Conservation (phyloP, 768 basidiomycete genomes). For the Xanthoconium purpureum region DNA sequence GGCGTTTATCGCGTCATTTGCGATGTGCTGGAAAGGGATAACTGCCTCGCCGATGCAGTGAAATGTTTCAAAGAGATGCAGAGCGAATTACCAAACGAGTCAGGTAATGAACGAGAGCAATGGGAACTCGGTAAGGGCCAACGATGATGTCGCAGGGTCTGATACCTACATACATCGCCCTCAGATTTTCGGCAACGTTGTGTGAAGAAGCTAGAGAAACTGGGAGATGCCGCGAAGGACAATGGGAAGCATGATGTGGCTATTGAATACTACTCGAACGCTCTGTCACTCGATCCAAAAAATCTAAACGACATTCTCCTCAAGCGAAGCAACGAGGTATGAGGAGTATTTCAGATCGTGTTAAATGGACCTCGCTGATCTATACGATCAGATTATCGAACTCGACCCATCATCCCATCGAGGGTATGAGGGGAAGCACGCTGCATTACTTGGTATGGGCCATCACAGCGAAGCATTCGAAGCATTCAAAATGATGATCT, state of each 20-base stretch:
- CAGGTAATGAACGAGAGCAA: background rate
- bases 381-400: background rate
- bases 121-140: background rate
- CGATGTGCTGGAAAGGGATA: background rate
- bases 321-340: background rate
- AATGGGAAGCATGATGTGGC: background rate
- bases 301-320: background rate
- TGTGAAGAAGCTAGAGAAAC: background rate
- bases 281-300: background rate
- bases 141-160: no score
- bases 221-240: background rate
- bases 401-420: background rate
- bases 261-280: background rate
- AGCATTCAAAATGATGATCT: background rate
- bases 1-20: background rate
- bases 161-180: no score
- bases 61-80: background rate
- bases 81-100: background rate
- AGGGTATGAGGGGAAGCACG: background rate
- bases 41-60: background rate
- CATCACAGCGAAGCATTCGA: background rate
- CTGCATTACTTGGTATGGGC: background rate
- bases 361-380: background rate
- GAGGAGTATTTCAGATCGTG: background rate
- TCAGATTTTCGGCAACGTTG: background rate